A percentile compares a stretch with the other conserved stretches of the same genome.
Conservation (phyloP, 768 basidiomycete genomes). For the Termitomyces sp. region DNA sequence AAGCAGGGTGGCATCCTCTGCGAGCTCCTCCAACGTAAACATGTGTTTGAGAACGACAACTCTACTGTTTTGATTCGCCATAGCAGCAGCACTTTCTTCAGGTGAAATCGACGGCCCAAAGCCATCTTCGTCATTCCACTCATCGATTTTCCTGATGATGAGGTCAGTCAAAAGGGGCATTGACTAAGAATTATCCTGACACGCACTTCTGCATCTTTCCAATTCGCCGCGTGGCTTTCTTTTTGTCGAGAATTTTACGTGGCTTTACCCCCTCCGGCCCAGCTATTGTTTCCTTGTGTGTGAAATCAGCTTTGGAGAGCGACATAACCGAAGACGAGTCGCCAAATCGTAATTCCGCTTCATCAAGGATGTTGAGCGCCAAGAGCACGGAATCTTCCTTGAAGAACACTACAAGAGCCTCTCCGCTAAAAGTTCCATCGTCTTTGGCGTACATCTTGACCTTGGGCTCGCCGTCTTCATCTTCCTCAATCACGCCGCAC, state of each 20-base stretch:
- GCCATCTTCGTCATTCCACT: constrained; percentile 95
- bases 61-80: constrained; percentile 53
- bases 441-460: constrained; percentile 93
- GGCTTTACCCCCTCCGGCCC: constrained; percentile 40
- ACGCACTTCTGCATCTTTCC: constrained; percentile 83
- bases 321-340: constrained; percentile 68
- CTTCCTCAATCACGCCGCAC: constrained; percentile 91
- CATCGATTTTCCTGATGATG: constrained; percentile 69
- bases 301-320: constrained; percentile 74
- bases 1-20: constrained; percentile 78
- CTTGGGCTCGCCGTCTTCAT: constrained; percentile 86
- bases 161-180: not conserved
- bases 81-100: constrained; percentile 38
- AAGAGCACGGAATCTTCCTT: constrained; percentile 93
- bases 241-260: constrained; percentile 69
- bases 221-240: constrained; percentile 67
- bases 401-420: constrained; percentile 94
- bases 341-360: constrained; percentile 85
- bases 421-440: constrained; percentile 86
- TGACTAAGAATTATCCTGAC: not conserved
- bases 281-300: constrained; percentile 53
- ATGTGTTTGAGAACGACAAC: constrained; percentile 94
- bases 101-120: constrained; percentile 69
- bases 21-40: constrained; percentile 85
- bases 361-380: constrained; percentile 82